phyloP scores from a whole-genome alignment of 768 basidiomycete genomes.

The Trametes cubensis region DNA sequence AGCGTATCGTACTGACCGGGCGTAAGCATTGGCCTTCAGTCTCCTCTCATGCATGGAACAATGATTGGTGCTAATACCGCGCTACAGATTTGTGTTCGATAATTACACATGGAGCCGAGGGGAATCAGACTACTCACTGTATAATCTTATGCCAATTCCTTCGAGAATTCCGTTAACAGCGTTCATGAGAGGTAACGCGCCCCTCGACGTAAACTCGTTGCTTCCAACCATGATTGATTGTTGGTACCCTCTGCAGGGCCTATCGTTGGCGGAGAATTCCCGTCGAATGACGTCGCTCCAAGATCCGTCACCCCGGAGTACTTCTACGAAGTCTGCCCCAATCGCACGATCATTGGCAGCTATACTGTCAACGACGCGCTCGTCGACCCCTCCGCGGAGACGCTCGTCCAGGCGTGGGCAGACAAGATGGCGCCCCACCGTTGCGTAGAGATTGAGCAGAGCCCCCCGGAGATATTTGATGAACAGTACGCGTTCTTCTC shows the following conservation, averaged over 20 bases:
- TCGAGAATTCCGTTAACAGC: slow-evolving; percentile 56
- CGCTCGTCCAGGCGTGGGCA: slow-evolving; percentile 43
- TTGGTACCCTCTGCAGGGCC: slow-evolving; percentile 35
- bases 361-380: slow-evolving; percentile 29
- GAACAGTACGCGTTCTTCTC: slow-evolving; percentile 44
- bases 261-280: slow-evolving; percentile 44
- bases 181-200: slow-evolving; percentile 48
- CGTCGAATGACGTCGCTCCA: slow-evolving; percentile 35
- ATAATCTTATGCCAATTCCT: slow-evolving; percentile 52
- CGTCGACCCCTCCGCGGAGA: slow-evolving; percentile 34
- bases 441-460: slow-evolving; percentile 50
- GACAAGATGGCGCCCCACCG: slow-evolving; percentile 41
- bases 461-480: slow-evolving; percentile 49
- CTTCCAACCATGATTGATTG: not conserved
- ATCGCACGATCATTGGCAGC: slow-evolving; percentile 36
- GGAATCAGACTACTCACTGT: slow-evolving; percentile 41
- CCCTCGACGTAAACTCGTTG: not conserved
- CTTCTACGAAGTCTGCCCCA: slow-evolving; percentile 46
- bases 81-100: slow-evolving; percentile 49
- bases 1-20: slow-evolving; percentile 38
- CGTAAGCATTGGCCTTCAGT: slow-evolving; percentile 32
- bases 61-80: not conserved
- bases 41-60: not conserved
- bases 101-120: slow-evolving; percentile 56
- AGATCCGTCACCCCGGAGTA: slow-evolving; percentile 41